phyloP scores from a whole-genome alignment of 768 basidiomycete genomes.

The Macrolepiota dolichaula region DNA sequence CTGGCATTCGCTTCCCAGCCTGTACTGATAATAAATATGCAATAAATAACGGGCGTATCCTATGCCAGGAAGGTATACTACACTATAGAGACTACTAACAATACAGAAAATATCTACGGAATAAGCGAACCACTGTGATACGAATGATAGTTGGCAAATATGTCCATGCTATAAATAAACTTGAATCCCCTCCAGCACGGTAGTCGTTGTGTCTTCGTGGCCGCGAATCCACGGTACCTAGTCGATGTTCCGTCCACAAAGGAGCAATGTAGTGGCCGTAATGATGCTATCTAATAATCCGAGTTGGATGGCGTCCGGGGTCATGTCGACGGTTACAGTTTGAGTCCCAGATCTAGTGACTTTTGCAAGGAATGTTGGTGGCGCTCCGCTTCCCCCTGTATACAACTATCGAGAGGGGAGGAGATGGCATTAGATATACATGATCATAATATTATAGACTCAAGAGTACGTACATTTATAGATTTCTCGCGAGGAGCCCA shows the following conservation, averaged over 20 bases:
- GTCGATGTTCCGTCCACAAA: conserved; percentile 62
- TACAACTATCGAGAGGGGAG: conserved; percentile 48
- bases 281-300: conserved; percentile 51
- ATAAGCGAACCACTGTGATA: neutral
- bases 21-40: neutral
- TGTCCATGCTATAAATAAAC: conserved; percentile 5
- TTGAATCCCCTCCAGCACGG: neutral
- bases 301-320: conserved; percentile 49
- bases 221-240: conserved; percentile 19
- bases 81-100: neutral
- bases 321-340: conserved; percentile 52
- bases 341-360: conserved; percentile 33
- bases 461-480: conserved; percentile 42
- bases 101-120: neutral
- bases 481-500: conserved; percentile 55
- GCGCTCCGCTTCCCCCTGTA: conserved; percentile 29
- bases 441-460: neutral
- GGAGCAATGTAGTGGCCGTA: conserved; percentile 51
- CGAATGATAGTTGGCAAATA: neutral
- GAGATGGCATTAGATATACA: neutral
- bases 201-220: neutral
- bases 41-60: neutral
- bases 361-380: conserved; percentile 41
- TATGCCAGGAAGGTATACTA: neutral
- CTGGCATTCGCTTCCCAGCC: neutral